These are phyloP conservation scores for Hypomontagnella monticulosa DNA, from an alignment of 495 filamentous ascomycete genomes.

Conservation along the genomic window DNA sequence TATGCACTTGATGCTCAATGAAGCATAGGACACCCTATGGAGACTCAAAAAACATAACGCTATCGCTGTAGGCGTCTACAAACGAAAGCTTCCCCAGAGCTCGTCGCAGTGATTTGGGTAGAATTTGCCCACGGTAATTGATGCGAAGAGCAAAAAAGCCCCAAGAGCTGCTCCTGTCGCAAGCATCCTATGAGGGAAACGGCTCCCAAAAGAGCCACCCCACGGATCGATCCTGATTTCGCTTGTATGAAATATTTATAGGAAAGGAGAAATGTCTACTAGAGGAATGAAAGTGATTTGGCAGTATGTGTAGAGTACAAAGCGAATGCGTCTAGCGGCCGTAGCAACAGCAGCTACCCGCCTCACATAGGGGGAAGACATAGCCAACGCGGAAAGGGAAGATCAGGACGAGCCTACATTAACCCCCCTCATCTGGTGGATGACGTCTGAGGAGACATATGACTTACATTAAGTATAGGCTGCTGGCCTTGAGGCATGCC, in stretches of 20 bases:
- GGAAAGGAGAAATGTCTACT: not conserved
- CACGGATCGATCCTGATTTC: not conserved
- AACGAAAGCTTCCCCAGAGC: too few species aligned
- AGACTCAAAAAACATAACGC: too few species aligned
- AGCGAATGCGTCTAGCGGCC: constrained; percentile 6
- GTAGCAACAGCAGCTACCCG: constrained; percentile 9
- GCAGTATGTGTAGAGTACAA: constrained; percentile 3
- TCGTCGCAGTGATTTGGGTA: too few species aligned
- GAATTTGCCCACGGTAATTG: too few species aligned
- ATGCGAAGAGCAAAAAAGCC: too few species aligned
- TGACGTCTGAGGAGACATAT: not conserved
- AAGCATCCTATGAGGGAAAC: too few species aligned
- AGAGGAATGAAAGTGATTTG: not conserved
- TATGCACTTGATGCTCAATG: not conserved
- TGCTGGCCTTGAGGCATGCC: constrained; percentile 84
- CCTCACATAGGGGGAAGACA: constrained; percentile 9
- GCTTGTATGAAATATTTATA: not conserved
- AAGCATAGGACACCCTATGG: not conserved
- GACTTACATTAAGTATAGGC: constrained; percentile 88
- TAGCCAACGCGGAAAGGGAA: not conserved
- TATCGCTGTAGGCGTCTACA: too few species aligned
- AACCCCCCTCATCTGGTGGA: constrained; percentile 3
- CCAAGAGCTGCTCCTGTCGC: too few species aligned
- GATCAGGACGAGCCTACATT: not conserved
- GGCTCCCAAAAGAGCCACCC: not conserved